Percentiles rank a stretch among this genome's conserved stretches.
phyloP scores from a whole-genome alignment of 805 yeast species.

The Starmerella davenportii region DNA sequence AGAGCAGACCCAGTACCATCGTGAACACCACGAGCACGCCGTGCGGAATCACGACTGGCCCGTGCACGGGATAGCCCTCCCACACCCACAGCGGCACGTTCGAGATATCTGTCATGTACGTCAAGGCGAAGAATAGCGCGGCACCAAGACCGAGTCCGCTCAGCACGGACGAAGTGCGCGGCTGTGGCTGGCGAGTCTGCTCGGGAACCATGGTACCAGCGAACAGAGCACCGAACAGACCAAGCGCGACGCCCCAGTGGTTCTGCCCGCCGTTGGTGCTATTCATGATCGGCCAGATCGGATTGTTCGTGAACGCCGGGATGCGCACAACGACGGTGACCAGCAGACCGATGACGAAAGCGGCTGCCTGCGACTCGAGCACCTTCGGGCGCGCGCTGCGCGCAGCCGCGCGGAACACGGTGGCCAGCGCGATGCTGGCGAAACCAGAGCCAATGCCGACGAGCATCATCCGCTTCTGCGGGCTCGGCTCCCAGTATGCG shows the following conservation, averaged over 20 bases:
- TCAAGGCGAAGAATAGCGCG: slow-evolving; percentile 49
- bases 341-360: slow-evolving; percentile 56
- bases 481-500: slow-evolving; percentile 48
- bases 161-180: slow-evolving; percentile 20
- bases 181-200: not conserved
- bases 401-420: slow-evolving; percentile 31
- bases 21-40: slow-evolving; percentile 45
- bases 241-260: slow-evolving; percentile 45
- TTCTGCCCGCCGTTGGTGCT: slow-evolving; percentile 74
- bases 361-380: slow-evolving; percentile 26
- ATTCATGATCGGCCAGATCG: slow-evolving; percentile 92
- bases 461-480: slow-evolving; percentile 48
- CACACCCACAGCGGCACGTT: slow-evolving; percentile 88
- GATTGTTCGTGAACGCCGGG: slow-evolving; percentile 69
- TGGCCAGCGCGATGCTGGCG: slow-evolving; percentile 40
- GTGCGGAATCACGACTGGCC: slow-evolving; percentile 77
- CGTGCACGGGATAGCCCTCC: slow-evolving; percentile 79
- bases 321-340: slow-evolving; percentile 58
- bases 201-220: slow-evolving; percentile 24
- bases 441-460: slow-evolving; percentile 52
- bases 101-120: slow-evolving; percentile 66
- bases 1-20: slow-evolving; percentile 38
- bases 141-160: slow-evolving; percentile 63
- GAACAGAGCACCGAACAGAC: slow-evolving; percentile 43
- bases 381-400: slow-evolving; percentile 18